Percentiles rank a stretch among this genome's conserved stretches.
These are phyloP conservation scores for Ophiocordyceps robertsii DNA, from an alignment of 2,329 filamentous ascomycete genomes.

Conservation along the genomic window DNA sequence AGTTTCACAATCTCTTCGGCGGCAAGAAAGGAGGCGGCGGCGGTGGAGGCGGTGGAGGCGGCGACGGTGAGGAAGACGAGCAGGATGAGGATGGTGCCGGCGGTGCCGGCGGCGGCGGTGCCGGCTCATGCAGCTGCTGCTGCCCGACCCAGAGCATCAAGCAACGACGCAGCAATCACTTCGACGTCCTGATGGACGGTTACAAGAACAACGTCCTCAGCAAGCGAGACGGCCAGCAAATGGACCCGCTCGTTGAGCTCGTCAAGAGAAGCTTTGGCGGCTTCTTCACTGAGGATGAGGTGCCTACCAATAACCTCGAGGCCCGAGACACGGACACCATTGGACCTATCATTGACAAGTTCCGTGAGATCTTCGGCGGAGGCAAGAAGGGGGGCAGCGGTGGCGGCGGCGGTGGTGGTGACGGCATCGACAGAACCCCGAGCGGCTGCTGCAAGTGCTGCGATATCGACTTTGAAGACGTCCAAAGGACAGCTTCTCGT, in stretches of 20 bases:
- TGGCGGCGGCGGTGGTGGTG: background rate
- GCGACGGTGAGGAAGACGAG: too few species aligned
- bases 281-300: background rate
- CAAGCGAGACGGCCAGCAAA: background rate
- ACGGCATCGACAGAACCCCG: background rate
- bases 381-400: background rate
- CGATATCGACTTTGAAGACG: background rate
- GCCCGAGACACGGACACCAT: background rate
- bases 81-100: too few species aligned
- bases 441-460: background rate
- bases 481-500: background rate
- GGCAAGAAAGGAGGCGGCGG: background rate
- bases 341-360: background rate
- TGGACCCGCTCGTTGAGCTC: background rate
- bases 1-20: background rate
- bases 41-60: background rate
- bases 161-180: too few species aligned
- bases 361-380: background rate
- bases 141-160: too few species aligned
- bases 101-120: too few species aligned
- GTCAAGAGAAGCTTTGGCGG: background rate
- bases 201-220: too few species aligned
- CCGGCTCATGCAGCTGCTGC: too few species aligned
- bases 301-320: background rate
- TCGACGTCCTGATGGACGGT: too few species aligned